Percentiles rank a stretch among this genome's conserved stretches.
phyloP scores from a whole-genome alignment of 345 rosid genomes.

The Melaleuca alternifolia region DNA sequence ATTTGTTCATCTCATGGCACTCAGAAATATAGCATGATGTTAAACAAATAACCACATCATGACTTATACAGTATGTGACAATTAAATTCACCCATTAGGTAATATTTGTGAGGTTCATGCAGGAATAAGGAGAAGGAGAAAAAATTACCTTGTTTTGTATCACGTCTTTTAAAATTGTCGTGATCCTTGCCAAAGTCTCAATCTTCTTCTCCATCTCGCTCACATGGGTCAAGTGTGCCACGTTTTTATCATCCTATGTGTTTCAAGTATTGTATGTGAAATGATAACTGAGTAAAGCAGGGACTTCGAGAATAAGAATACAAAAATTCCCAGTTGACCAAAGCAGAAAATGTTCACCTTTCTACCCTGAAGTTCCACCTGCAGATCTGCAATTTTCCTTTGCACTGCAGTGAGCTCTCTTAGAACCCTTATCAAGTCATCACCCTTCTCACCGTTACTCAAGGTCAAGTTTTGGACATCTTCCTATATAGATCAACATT shows the following conservation, averaged over 20 bases:
- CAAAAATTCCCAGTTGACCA: background rate
- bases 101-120: background rate
- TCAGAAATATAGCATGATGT: background rate
- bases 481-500: conserved; percentile 16
- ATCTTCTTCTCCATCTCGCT: conserved; percentile 95
- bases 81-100: background rate
- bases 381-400: conserved; percentile 88
- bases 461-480: conserved; percentile 55
- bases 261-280: background rate
- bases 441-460: conserved; percentile 58
- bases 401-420: conserved; percentile 83
- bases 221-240: conserved; percentile 88
- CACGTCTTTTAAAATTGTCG: conserved; percentile 84
- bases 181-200: conserved; percentile 81
- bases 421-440: conserved; percentile 71
- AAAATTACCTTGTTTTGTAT: conserved; percentile 87
- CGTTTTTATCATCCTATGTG: conserved; percentile 85
- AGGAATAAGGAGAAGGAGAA: background rate
- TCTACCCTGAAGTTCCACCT: conserved; percentile 97
- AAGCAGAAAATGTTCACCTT: conserved; percentile 37
- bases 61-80: background rate
- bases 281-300: background rate
- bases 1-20: background rate
- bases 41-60: background rate
- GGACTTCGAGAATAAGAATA: background rate